These are phyloP conservation scores for Monosporozyma aerobia DNA, from an alignment of 805 yeast species.

Conservation along the genomic window DNA sequence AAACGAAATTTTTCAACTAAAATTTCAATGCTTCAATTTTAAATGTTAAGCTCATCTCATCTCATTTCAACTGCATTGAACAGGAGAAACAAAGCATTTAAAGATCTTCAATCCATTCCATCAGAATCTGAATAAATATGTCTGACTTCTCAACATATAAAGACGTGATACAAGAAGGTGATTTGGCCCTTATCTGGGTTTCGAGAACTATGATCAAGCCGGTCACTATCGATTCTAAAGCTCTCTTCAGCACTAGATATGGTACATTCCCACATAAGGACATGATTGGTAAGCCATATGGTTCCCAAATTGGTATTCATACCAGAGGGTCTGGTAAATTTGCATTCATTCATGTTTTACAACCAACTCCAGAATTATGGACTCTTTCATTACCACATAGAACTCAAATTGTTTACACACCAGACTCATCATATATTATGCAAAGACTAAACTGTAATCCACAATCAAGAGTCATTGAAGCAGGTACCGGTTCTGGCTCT, in stretches of 20 bases:
- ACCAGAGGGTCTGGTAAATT: slow-evolving; percentile 44
- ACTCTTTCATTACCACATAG: slow-evolving; percentile 91
- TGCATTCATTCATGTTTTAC: slow-evolving; percentile 80
- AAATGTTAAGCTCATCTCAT: background rate
- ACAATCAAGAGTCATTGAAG: slow-evolving; percentile 79
- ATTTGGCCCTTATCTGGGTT: slow-evolving; percentile 77
- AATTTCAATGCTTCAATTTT: background rate
- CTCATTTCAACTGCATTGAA: background rate
- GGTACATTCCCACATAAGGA: slow-evolving; percentile 80
- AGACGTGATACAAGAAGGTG: slow-evolving; percentile 71
- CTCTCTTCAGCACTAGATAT: slow-evolving; percentile 68
- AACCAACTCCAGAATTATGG: slow-evolving; percentile 96
- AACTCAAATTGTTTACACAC: slow-evolving; percentile 95
- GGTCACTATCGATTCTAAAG: slow-evolving; percentile 49
- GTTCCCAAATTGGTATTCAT: slow-evolving; percentile 70
- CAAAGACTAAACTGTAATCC: slow-evolving; percentile 69
- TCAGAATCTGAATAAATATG: background rate
- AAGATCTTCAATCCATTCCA: background rate
- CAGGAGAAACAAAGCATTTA: too few species aligned
- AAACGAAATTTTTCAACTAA: background rate
- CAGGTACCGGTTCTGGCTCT: slow-evolving; percentile 97
- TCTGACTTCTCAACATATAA: slow-evolving; percentile 39
- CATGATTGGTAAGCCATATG: slow-evolving; percentile 76
- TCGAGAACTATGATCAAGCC: slow-evolving; percentile 77
- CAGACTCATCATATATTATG: slow-evolving; percentile 84